Percentiles rank a stretch among this genome's conserved stretches.
These are phyloP conservation scores for Pelargonium fulgidum DNA, from an alignment of 441 rosid genomes.

Conservation along the genomic window DNA sequence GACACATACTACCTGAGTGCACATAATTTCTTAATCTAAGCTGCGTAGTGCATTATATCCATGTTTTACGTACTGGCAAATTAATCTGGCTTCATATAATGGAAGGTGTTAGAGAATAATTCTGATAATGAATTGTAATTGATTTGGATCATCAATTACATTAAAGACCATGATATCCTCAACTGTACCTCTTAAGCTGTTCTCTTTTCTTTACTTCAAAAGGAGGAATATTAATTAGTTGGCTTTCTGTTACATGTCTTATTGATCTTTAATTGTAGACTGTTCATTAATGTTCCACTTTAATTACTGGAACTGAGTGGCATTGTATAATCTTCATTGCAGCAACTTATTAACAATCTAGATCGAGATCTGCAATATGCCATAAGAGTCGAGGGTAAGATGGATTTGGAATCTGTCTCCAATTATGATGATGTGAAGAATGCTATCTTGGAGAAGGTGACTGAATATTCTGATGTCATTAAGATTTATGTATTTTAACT, in stretches of 20 bases:
- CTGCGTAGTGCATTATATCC: not conserved
- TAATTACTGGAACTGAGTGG: slow-evolving; percentile 24
- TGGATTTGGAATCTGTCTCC: slow-evolving; percentile 71
- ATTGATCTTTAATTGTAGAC: not conserved
- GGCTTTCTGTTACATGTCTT: slow-evolving; percentile 4
- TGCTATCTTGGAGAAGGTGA: slow-evolving; percentile 71
- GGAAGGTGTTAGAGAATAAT: too few relatives aligned
- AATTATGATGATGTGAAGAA: slow-evolving; percentile 90
- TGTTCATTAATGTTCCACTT: slow-evolving; percentile 1
- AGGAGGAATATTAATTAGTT: not conserved
- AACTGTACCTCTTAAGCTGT: too few relatives aligned
- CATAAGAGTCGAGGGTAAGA: slow-evolving; percentile 89
- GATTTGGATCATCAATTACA: too few relatives aligned
- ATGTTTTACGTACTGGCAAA: slow-evolving; percentile 5
- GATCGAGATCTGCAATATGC: slow-evolving; percentile 96
- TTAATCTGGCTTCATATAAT: too few relatives aligned
- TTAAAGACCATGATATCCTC: too few relatives aligned
- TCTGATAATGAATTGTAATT: too few relatives aligned
- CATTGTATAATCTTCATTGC: slow-evolving; percentile 33
- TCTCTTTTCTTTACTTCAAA: too few relatives aligned
- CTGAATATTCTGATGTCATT: slow-evolving; percentile 21
- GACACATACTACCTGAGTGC: slow-evolving; percentile 6
- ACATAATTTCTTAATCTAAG: not conserved
- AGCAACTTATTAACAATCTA: slow-evolving; percentile 87
- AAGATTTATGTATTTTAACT: slow-evolving; percentile 17